Evolutionary conservation across 257 asterid genomes (phyloP).

Genomic region (Buddleja alternifolia): DNA sequence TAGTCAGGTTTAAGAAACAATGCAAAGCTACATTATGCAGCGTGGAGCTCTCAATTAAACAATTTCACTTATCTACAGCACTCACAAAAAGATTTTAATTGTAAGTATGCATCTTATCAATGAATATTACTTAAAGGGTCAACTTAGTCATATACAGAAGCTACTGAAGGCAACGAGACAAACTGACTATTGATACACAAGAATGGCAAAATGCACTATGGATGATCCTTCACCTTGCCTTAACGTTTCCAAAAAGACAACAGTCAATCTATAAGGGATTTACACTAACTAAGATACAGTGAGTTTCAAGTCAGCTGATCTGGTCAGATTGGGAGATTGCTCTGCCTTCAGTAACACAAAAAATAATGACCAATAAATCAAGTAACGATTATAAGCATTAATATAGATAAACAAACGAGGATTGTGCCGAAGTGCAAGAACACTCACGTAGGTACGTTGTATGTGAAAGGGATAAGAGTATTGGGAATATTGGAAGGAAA

Average conservation of each 20-base stretch:
- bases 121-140: background rate
- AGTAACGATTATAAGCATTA: constrained; percentile 2
- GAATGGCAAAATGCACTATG: background rate
- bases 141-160: background rate
- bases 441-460: constrained; percentile 83
- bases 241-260: background rate
- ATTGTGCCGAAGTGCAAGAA: constrained; percentile 22
- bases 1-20: constrained; percentile 4
- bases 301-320: constrained; percentile 6
- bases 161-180: background rate
- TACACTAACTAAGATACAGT: background rate
- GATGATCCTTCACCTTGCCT: background rate
- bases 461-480: constrained; percentile 80
- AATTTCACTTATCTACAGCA: too few species aligned
- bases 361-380: constrained; percentile 3
- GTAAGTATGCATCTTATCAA: background rate
- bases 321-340: constrained; percentile 13
- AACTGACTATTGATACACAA: constrained; percentile 20
- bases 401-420: background rate
- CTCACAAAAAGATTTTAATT: background rate
- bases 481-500: constrained; percentile 56
- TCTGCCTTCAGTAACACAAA: constrained; percentile 6
- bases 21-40: constrained; percentile 10
- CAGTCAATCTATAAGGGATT: background rate
- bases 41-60: background rate